A percentile compares a stretch with the other conserved stretches of the same genome.
phyloP scores from a whole-genome alignment of 1,139 yeast genomes.

The Magnusiomyces ingens region DNA sequence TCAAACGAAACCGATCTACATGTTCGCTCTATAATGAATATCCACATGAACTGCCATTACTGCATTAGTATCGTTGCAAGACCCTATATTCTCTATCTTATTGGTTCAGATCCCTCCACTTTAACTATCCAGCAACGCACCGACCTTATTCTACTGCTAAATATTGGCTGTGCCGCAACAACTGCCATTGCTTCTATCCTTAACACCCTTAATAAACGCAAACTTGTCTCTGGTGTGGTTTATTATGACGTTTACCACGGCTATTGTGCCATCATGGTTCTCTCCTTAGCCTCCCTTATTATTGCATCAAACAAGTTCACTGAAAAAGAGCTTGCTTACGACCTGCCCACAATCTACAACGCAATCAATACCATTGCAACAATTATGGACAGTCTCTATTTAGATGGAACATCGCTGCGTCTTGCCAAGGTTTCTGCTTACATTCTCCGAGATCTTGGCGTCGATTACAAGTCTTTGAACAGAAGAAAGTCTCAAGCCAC shows the following conservation, averaged over 20 bases:
- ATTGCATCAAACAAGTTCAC: constrained; percentile 14
- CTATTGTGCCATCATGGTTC: constrained; percentile 15
- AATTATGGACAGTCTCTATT: constrained; percentile 14
- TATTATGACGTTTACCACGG: constrained; percentile 16
- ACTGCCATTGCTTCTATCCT: constrained; percentile 15
- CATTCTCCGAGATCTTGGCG: constrained; percentile 13
- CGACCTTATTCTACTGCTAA: constrained; percentile 8
- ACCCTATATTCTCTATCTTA: constrained; percentile 14
- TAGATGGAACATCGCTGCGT: constrained; percentile 15
- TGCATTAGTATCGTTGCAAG: constrained; percentile 15
- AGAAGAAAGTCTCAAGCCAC: neutral
- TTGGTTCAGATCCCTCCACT: constrained; percentile 12
- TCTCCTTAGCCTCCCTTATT: constrained; percentile 13
- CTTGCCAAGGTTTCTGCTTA: constrained; percentile 15
- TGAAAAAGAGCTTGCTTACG: constrained; percentile 10
- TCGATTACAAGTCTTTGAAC: constrained; percentile 1
- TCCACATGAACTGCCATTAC: constrained; percentile 15
- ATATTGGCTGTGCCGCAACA: constrained; percentile 16
- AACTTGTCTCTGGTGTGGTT: constrained; percentile 12
- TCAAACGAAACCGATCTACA: constrained; percentile 11
- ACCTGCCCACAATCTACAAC: constrained; percentile 8
- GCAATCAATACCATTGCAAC: constrained; percentile 12
- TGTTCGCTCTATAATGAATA: constrained; percentile 14
- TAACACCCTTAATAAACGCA: constrained; percentile 8
- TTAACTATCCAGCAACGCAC: constrained; percentile 12